Conservation (phyloP, 2,329 filamentous ascomycete species). For the Neurospora sp. region DNA sequence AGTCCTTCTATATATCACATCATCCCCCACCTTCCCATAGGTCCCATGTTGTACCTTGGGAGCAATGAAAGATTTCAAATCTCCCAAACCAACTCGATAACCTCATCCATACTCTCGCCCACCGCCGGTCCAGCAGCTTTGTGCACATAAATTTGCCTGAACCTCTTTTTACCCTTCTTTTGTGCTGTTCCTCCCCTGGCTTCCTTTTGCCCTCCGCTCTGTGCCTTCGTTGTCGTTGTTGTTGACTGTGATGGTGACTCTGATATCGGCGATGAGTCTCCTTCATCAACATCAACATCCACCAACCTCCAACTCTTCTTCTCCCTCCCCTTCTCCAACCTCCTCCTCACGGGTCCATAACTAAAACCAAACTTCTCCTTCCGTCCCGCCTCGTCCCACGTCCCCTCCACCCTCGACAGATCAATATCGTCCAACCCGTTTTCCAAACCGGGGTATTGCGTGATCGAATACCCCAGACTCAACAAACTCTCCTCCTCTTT, state of each 20-base stretch:
- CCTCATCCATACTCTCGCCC: slow-evolving; percentile 34
- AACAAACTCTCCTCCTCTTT: slow-evolving; percentile 28
- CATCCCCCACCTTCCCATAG: no score
- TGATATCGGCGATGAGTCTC: neutral
- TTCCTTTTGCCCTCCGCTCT: neutral
- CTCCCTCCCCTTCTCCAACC: slow-evolving; percentile 21
- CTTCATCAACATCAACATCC: slow-evolving; percentile 28
- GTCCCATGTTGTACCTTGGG: no score
- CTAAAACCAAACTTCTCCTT: slow-evolving; percentile 37
- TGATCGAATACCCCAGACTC: slow-evolving; percentile 50
- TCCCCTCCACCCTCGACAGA: slow-evolving; percentile 40
- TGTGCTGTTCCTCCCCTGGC: neutral
- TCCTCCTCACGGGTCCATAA: slow-evolving; percentile 39
- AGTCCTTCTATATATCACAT: neutral
- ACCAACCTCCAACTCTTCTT: slow-evolving; percentile 44
- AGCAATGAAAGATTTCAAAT: slow-evolving; percentile 1
- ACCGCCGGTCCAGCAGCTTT: slow-evolving; percentile 29
- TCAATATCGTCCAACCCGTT: slow-evolving; percentile 28
- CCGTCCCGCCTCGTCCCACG: slow-evolving; percentile 37
- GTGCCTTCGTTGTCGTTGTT: slow-evolving; percentile 17
- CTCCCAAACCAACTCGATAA: slow-evolving; percentile 39
- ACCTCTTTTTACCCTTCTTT: slow-evolving; percentile 4
- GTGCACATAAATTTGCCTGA: slow-evolving; percentile 48
- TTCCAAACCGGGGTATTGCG: slow-evolving; percentile 29
- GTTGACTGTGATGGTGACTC: slow-evolving; percentile 13